Evolutionary conservation across 164 flowering plant species (phyloP), one percentile per base, ranked within the genome.

Genomic region (Vitis rupestris): DNA sequence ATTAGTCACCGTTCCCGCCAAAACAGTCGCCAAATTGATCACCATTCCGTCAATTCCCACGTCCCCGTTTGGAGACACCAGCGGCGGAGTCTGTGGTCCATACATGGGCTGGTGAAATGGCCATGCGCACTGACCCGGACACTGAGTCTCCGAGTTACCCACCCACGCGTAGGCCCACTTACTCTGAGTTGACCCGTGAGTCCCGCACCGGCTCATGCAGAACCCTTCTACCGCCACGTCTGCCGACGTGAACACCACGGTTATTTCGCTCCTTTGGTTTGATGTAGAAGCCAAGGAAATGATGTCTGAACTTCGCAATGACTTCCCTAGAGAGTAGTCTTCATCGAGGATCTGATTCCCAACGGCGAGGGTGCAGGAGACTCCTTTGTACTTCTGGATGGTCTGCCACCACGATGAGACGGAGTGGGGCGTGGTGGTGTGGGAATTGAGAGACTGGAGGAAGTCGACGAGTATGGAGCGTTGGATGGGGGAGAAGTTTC

Each of bases 361-460:
- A 55, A 85, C 27, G 8, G 68, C 30, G 65, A 82, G 80, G 23
- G 61, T n/a, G 10, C 79, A 78, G 1, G 77, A 59, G 37, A 78
- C 9, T 7, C 68, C 4, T 16, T 74, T 78, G 79, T 88, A 87
- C 52, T 79, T 84, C 60, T 79, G 86, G 0, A 74, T 81, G 23
- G 76, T 70, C 37, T 80, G 73, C 97, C 92, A 89, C 92, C 97
- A 91, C 14, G 85, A 37, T 51, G 90, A 61, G 10, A 88, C 93
- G 0, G 94, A 81, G 0, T 37, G 9, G 55, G 27, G 16, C 10
- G 70, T 27, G 61, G 63, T 3, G 17, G 29, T 61, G 66, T 13
- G 58, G 56, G 55, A 49, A 61, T 47, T 14, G 19, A 70, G 70
- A 12, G 78, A 77, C 8, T 65, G 55, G 72, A 74, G 60, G 72